Base-by-base conservation (phyloP, 1,284 basidiomycete genomes). In the Macrocystidia cucumis region DNA sequence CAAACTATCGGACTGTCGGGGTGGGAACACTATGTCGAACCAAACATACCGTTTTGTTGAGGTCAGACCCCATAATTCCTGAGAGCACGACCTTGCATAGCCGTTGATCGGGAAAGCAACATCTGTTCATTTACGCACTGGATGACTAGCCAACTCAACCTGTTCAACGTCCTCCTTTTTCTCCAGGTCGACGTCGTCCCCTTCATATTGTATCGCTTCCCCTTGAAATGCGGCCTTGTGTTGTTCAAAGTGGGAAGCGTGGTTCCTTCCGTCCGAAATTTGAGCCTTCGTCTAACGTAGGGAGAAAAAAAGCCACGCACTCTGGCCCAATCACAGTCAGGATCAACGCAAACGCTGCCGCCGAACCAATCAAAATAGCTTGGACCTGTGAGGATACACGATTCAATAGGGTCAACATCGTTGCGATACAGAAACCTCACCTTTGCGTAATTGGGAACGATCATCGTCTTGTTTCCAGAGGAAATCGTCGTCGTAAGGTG, bases 291-390 rank as follows among this genome's bases (percentile, higher is more conserved):
- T 6, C 4, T 1, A 26, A 27, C 11, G 9, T 9, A 20, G 6
- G 17, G 29, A 6, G 5, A 3, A 13, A 36, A 4, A 16, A 5
- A 20, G 40, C 14, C 22, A 67, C 75, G 40, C 42, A 79, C 79
- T 87, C 84, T 1, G 84, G 84, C 6, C 82, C 84, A 38, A 87
- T 50, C 40, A 82, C 58, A 2, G 78, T 82, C 44, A 85, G 62
- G 45, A 86, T 21, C 25, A 89, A 49, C 13, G 84, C 70, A 45
- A 79, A 87, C 0, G 72, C 74, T 6, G 78, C 63, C 16, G 86
- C 73, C 21, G 69, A 65, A n/a, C 82, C 92, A 39, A 97, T 83
- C 23, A 95, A 66, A 53, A 96, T 91, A 30, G 84, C 91, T 60
- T 90, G 85, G 11, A 66, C 62, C 62, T 64, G 28, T n/a, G n/a